A percentile compares a stretch with the other conserved stretches of the same genome.
These are phyloP conservation scores for Bonia amplexicaulis DNA, from an alignment of 176 grass and related monocot species.

Conservation along the genomic window DNA sequence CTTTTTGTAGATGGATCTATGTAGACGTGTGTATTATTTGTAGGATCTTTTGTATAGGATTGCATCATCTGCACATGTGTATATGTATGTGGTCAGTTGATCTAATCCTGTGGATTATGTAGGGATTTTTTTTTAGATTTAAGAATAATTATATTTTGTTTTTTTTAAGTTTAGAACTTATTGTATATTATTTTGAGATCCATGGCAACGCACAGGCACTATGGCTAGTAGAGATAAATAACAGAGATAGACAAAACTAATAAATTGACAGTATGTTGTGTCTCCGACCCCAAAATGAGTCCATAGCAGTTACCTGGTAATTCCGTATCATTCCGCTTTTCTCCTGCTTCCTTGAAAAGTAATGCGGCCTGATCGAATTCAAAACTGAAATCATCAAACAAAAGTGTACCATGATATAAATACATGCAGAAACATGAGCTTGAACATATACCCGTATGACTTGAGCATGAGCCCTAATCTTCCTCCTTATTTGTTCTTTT, in stretches of 20 bases:
- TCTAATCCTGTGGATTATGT: too few species aligned
- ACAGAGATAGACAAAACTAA: neutral
- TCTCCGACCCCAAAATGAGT: neutral
- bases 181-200: too few species aligned
- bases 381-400: conserved; percentile 28
- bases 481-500: conserved; percentile 82
- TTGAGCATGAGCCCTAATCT: conserved; percentile 93
- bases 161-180: too few species aligned
- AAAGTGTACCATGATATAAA: neutral
- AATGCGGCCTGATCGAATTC: conserved; percentile 69
- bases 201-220: too few species aligned
- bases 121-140: too few species aligned
- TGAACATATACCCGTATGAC: conserved; percentile 75
- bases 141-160: too few species aligned
- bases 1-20: too few species aligned
- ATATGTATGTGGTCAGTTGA: too few species aligned
- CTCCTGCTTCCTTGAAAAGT: conserved; percentile 90
- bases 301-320: conserved; percentile 43
- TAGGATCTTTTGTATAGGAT: too few species aligned
- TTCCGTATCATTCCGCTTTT: conserved; percentile 36
- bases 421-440: conserved; percentile 22
- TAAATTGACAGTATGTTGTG: neutral
- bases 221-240: neutral
- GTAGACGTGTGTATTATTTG: too few species aligned
- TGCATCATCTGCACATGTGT: too few species aligned